Base-by-base conservation (phyloP, 2,329 filamentous ascomycete genomes). In the Polychaeton citri region DNA sequence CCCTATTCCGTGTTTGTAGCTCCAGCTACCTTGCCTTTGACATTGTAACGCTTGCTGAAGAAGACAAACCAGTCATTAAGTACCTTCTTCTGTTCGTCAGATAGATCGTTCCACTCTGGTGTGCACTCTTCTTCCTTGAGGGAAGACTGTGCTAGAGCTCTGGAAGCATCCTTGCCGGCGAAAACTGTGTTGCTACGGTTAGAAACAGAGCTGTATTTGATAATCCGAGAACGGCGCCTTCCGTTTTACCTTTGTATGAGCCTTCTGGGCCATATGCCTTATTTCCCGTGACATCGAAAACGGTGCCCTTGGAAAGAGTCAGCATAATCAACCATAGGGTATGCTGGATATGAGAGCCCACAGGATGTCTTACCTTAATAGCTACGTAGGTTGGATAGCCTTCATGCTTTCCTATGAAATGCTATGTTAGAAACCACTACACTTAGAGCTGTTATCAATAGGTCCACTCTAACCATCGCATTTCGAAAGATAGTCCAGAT, bases 41-140 rank as follows among this genome's bases (percentile, higher is more conserved):
- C 73, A 51, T 94, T 96, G 65, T 98, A 98, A 39, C 90, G 72
- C 67, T 96, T 98, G 47, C 81, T 84, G 62, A 98, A 98, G 63
- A 93, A 98, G 2, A 81, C 93, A 44, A 80, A 76, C 90, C 90
- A 98, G 59, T 98, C 90, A 36, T 88, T 72, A 42, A 98, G 64
- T 3, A 81, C 79, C 18, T 74, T 75, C 65, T 90, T 84, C 58
- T 95, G 79, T 61, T 90, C 86, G 16, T 93, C 86, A 10, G 70
- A 68, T 35, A 98, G 66, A 51, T 86, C 81, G 39, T 79, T 68
- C 81, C 84, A 96, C 34, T 95, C 80, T 2, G 90, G 66, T 20
- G 66, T 66, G 45, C 84, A 88, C 47, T 96, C 87, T 51, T 90
- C 84, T 4, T 71, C 60, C 58, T 94, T 92, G 34, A 87, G 76